Percentiles rank a stretch among this genome's conserved stretches.
Conservation (phyloP, 2,329 filamentous ascomycete species). For the Corniculantispora saksenae region DNA sequence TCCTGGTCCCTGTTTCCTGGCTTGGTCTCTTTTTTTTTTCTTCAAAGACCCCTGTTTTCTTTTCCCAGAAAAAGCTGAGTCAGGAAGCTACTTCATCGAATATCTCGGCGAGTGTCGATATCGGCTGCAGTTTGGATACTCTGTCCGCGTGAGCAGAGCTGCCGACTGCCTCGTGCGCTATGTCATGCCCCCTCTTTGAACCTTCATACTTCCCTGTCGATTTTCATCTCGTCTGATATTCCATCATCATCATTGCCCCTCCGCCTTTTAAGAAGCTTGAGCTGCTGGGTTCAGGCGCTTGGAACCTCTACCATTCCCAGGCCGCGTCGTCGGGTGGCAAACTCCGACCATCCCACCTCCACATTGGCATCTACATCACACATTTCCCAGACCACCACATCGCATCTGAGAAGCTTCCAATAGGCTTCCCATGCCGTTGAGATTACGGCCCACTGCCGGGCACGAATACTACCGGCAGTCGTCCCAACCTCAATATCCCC, state of each 20-base stretch:
- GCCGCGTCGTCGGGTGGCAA: not conserved
- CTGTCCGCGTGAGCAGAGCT: slow-evolving; percentile 3
- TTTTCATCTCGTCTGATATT: not conserved
- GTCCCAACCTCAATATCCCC: not conserved
- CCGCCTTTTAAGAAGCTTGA: not conserved
- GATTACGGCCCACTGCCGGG: not conserved
- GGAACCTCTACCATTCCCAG: not conserved
- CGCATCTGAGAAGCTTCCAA: not conserved
- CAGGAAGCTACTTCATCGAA: not conserved
- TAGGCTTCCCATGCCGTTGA: not conserved
- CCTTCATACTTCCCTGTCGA: not conserved
- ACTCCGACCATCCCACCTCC: not conserved
- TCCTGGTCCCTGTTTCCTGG: slow-evolving; percentile 3
- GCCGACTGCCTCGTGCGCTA: not conserved
- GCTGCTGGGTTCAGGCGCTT: not conserved
- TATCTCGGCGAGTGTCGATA: slow-evolving; percentile 9
- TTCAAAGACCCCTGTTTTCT: not conserved
- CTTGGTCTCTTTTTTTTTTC: not conserved
- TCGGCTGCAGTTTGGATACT: not conserved
- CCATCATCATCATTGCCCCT: not conserved
- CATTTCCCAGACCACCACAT: not conserved
- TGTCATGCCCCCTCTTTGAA: not conserved
- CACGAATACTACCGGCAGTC: slow-evolving; percentile 1
- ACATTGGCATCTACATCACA: not conserved
- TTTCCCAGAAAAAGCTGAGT: slow-evolving; percentile 6